Evolutionary conservation across 805 yeast genomes (phyloP), one percentile per base, ranked within the genome.

Genomic region (Henningerozyma blattae): DNA sequence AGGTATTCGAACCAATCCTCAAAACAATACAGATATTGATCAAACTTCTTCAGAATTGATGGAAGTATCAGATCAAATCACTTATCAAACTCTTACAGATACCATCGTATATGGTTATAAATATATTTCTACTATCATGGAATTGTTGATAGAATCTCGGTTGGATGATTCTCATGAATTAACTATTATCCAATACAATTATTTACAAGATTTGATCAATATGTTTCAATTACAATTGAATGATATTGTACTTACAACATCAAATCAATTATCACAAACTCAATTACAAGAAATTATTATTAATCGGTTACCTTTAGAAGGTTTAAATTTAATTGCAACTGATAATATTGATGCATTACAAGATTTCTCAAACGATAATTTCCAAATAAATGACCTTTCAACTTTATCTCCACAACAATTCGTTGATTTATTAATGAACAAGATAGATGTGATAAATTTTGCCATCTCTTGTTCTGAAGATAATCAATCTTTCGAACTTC

Each of bases 31-130:
- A 8, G 29, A 28, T 4, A 16, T 5, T 24, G n/a, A 24, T 12
- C 5, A 24, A n/a, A 39, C 41, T 3, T n/a, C n/a, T n/a, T n/a
- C n/a, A n/a, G 52, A 50, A 31, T 30, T 28, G n/a, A 42, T 47
- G 40, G 55, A 50, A 31, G 44, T 48, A 9, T 40, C 53, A 5
- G 54, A 52, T 29, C 50, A 48, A 31, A 34, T 53, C n/a, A 50
- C 56, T 2, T 17, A 34, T 2, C 42, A 43, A 14, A 40, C 51
- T 2, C 30, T 52, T 5, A 24, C 41, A 10, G 58, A 54, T n/a
- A 39, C 49, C 1, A 18, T 52, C 9, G 22, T 36, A 4, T 37
- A 39, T 17, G 41, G 45, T 16, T 45, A 40, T 25, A 48, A 46
- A 19, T 50, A 41, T 31, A 34, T 43, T 10, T 38, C 46, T 29